phyloP scores from a whole-genome alignment of 2,329 filamentous ascomycete genomes.

The Hortaea werneckii region DNA sequence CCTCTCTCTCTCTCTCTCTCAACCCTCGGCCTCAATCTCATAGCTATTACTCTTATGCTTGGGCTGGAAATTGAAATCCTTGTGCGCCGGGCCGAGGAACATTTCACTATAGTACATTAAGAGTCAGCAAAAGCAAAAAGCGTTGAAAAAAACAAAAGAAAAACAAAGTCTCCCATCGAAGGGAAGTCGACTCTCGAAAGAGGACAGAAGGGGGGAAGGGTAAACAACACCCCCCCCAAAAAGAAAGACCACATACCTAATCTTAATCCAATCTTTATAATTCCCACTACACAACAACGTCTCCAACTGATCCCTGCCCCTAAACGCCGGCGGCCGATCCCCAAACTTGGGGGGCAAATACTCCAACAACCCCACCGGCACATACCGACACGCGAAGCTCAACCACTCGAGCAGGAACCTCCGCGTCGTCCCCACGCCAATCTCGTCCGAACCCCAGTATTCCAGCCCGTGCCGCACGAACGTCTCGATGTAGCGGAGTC shows the following conservation, averaged over 20 bases:
- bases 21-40: conserved; percentile 65
- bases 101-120: conserved; percentile 59
- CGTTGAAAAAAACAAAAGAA: not conserved
- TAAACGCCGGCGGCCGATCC: conserved; percentile 76
- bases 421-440: conserved; percentile 81
- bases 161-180: not conserved
- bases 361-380: conserved; percentile 81
- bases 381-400: conserved; percentile 85
- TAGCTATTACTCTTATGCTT: conserved; percentile 97
- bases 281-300: conserved; percentile 83
- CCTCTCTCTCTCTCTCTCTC: not conserved
- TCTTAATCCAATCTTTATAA: conserved; percentile 98
- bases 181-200: too few relatives aligned
- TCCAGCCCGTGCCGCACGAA: conserved; percentile 86
- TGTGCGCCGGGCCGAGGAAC: conserved; percentile 86
- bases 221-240: not conserved
- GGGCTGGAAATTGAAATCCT: conserved; percentile 86
- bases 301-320: conserved; percentile 80
- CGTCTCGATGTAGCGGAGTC: conserved; percentile 74
- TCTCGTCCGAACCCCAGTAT: conserved; percentile 90
- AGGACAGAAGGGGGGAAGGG: not conserved
- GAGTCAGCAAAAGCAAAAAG: not conserved
- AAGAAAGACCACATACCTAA: conserved; percentile 54
- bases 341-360: conserved; percentile 79
- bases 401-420: conserved; percentile 93